Evolutionary conservation across 495 filamentous ascomycete species (phyloP).

Genomic region (Astrothelium macrocarpum): DNA sequence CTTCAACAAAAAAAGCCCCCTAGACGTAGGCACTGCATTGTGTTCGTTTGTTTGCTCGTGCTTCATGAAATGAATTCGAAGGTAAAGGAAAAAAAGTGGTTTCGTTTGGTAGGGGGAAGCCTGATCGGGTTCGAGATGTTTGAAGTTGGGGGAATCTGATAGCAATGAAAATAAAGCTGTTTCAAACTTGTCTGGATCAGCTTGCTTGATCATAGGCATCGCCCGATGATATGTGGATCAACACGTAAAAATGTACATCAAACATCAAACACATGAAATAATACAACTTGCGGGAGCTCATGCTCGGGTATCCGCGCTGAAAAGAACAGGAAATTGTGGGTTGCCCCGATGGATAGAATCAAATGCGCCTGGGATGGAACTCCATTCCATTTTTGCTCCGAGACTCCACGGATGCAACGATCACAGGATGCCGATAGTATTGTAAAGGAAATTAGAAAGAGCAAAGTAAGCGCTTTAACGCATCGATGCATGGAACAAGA

Average conservation of each 20-base stretch:
- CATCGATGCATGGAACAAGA: background rate
- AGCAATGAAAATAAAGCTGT: background rate
- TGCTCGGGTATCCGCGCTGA: conserved; percentile 7
- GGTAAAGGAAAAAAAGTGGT: background rate
- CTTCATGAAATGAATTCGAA: background rate
- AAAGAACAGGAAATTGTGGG: background rate
- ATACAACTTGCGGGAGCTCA: conserved; percentile 1
- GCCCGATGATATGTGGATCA: background rate
- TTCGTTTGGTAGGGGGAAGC: background rate
- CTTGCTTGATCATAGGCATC: background rate
- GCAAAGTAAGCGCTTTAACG: background rate
- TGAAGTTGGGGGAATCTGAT: background rate
- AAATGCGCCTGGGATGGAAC: conserved; percentile 1
- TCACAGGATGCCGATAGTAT: background rate
- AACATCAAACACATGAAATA: background rate
- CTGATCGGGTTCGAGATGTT: background rate
- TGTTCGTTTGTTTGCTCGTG: background rate
- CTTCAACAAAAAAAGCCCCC: background rate
- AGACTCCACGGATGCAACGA: background rate
- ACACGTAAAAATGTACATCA: conserved; percentile 3
- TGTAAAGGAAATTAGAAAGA: background rate
- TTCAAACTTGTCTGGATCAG: background rate
- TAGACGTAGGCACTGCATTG: background rate
- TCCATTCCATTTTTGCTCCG: background rate
- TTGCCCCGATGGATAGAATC: background rate